Base-by-base conservation (phyloP, 768 basidiomycete species). In the Lentinula detonsa region DNA sequence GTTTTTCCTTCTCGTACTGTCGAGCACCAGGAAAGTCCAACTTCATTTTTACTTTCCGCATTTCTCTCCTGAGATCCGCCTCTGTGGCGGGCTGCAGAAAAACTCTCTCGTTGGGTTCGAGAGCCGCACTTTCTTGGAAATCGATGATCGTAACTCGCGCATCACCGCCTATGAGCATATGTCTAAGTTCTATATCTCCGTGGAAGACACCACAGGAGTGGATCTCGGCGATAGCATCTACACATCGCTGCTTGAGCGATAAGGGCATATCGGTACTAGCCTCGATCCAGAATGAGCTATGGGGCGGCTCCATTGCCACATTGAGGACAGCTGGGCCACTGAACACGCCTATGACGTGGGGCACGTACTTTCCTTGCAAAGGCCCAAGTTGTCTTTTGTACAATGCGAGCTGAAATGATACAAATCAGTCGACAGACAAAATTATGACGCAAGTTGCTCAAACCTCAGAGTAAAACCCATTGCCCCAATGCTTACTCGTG, bases 401-500 rank as follows among this genome's bases (percentile, higher is more conserved):
- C 1, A 87, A 68, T 4, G 78, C 78, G 28, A 86, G 75, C 85
- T 86, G 62, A 5, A 40, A 60, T 48, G 8, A 8, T 15, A 40
- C 21, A 60, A 11, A 35, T 52, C 21, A 33, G 13, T 37, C 46
- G 18, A 39, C 1, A 18, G 31, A 33, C 4, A 2, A 21, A 15
- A 28, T 5, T 28, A 33, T 40, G 23, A 33, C 9, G 13, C 28
- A 28, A 16, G 5, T 0, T 28, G 18, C 37, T 23, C 65, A 28
- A 60, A 81, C 85, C 75, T 87, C 86, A 35, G 85, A 87, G 70
- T 86, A 87, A 68, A 85, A 87, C 0, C 84, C 85, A 54, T 61
- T 49, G 34, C 61, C 58, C 65, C 66, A 69, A 34, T 62, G 56
- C 21, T 55, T 50, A 35, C 59, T 65, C 23, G 61, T 65, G 31